A percentile compares a stretch with the other conserved stretches of the same genome.
phyloP scores from a whole-genome alignment of 2,329 filamentous ascomycete genomes.

The Ustulina deusta region DNA sequence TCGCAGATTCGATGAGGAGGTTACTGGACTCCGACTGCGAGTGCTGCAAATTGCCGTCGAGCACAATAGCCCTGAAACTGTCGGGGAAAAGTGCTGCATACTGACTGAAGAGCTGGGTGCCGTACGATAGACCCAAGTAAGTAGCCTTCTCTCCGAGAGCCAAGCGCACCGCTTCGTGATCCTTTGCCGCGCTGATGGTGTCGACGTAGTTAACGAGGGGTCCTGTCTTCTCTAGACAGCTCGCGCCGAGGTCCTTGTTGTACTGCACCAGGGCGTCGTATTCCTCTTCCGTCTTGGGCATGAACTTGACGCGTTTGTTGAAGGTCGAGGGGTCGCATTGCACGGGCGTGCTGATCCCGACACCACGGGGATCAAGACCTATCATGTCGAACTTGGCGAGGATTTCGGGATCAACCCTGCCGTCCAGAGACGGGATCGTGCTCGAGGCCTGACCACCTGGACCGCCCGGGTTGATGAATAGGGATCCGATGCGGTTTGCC shows the following conservation, averaged over 20 bases:
- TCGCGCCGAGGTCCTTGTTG: slow-evolving; percentile 55
- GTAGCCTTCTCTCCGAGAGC: slow-evolving; percentile 47
- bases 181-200: slow-evolving; percentile 51
- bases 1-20: slow-evolving; percentile 52
- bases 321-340: slow-evolving; percentile 54
- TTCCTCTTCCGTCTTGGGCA: slow-evolving; percentile 54
- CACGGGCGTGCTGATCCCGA: slow-evolving; percentile 56
- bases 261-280: slow-evolving; percentile 54
- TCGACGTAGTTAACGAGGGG: slow-evolving; percentile 57
- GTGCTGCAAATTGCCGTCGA: slow-evolving; percentile 61
- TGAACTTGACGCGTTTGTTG: slow-evolving; percentile 53
- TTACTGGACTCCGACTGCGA: slow-evolving; percentile 52
- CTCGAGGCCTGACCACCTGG: slow-evolving; percentile 52
- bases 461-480: slow-evolving; percentile 59
- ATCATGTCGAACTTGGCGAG: slow-evolving; percentile 56
- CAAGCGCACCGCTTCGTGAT: slow-evolving; percentile 50
- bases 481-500: slow-evolving; percentile 50
- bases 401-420: slow-evolving; percentile 44
- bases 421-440: slow-evolving; percentile 38
- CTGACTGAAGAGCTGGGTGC: slow-evolving; percentile 57
- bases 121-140: slow-evolving; percentile 59
- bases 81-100: slow-evolving; percentile 60
- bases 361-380: slow-evolving; percentile 58
- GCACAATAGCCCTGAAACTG: slow-evolving; percentile 55
- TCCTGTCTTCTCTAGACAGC: slow-evolving; percentile 56